Conservation (phyloP, 345 rosid species). For the Sapria himalayana region DNA sequence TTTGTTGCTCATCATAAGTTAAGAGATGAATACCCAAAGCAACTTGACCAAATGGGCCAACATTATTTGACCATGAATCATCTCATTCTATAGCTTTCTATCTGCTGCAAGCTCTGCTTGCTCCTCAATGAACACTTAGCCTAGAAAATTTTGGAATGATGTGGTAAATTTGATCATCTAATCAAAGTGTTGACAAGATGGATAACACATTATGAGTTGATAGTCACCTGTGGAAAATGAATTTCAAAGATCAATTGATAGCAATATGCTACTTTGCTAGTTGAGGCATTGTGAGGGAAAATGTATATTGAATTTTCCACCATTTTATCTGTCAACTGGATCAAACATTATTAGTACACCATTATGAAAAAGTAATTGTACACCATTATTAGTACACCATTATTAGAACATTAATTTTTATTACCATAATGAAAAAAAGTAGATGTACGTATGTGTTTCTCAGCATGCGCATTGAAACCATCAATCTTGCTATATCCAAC, state of each 20-base stretch:
- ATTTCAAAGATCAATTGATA: slow-evolving; percentile 82
- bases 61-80: slow-evolving; percentile 57
- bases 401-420: too few species aligned
- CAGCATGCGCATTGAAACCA: slow-evolving; percentile 81
- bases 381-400: too few species aligned
- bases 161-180: too few species aligned
- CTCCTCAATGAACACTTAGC: slow-evolving; percentile 75
- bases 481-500: slow-evolving; percentile 96
- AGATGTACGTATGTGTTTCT: slow-evolving; percentile 22
- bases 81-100: slow-evolving; percentile 87
- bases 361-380: too few species aligned
- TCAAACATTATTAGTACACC: too few species aligned
- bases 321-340: slow-evolving; percentile 71
- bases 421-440: too few species aligned
- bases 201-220: too few species aligned
- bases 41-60: slow-evolving; percentile 91
- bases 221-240: slow-evolving; percentile 77
- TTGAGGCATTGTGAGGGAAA: slow-evolving; percentile 69
- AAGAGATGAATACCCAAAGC: slow-evolving; percentile 78
- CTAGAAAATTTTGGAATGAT: slow-evolving; percentile 40
- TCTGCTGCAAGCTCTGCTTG: slow-evolving; percentile 76
- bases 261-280: slow-evolving; percentile 68
- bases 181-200: too few species aligned
- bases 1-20: slow-evolving; percentile 24
- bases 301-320: slow-evolving; percentile 48